These are phyloP conservation scores for Stephanodiscus minutulus DNA, from an alignment of 108 stramenopile species.

Conservation along the genomic window DNA sequence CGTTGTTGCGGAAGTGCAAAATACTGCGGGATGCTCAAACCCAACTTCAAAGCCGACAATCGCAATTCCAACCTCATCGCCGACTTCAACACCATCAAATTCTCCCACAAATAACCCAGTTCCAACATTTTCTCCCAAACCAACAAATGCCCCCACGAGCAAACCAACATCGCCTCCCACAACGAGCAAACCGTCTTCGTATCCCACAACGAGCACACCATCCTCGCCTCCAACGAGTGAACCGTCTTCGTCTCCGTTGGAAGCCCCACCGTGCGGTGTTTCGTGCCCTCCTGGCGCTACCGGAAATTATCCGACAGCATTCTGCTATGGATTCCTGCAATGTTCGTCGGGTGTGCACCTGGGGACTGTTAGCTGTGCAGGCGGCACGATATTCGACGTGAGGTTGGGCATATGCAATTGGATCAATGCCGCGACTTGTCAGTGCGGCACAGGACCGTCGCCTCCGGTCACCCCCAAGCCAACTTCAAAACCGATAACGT, in stretches of 20 bases:
- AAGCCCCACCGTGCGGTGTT: neutral
- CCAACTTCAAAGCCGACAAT: neutral
- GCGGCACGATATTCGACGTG: neutral
- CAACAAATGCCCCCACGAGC: no score
- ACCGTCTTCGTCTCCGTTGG: neutral
- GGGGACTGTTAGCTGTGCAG: no score
- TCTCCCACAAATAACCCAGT: neutral
- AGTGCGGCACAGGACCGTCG: neutral
- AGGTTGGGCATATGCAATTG: neutral
- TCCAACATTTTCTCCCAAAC: no score
- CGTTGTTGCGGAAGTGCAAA: slow-evolving; percentile 16
- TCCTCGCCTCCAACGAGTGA: no score
- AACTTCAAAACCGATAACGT: neutral
- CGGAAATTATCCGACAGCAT: neutral
- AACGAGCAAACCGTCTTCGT: no score
- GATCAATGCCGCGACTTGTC: neutral
- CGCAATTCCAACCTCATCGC: neutral
- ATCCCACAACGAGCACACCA: no score
- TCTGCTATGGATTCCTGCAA: neutral
- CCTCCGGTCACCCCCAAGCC: neutral
- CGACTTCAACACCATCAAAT: no score
- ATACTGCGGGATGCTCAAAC: slow-evolving; percentile 24
- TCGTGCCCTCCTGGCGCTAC: neutral
- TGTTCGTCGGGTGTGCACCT: neutral
- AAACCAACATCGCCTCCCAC: no score